Base-by-base conservation (phyloP, 768 basidiomycete species). In the Tulasnella sp. region DNA sequence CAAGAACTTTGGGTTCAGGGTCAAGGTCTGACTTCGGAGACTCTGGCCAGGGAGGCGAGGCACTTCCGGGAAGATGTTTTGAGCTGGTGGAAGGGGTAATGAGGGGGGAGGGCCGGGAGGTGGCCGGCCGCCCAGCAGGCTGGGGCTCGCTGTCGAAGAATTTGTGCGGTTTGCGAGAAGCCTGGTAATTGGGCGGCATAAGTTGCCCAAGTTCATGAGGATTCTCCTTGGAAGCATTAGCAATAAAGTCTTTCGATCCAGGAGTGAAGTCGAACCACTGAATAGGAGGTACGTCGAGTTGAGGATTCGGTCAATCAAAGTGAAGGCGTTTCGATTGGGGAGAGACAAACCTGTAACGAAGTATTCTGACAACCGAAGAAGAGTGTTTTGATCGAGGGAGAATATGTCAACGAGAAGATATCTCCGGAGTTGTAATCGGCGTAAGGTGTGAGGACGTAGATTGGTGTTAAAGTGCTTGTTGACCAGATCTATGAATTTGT, bases 351-450 rank as follows among this genome's bases (percentile, higher is more conserved):
- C 41, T 55, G 53, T 21, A 96, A 75, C 11, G 90, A 92, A 1
- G 92, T 92, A 68, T 92, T 89, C 70, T 96, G 89, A 67, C 90
- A 92, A 22, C 92, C 92, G 34, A 94, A 75, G 68, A 85, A 94
- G 29, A 94, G 72, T 0, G 84, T 85, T 59, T 82, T 81, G 24
- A 82, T 72, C 21, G 74, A 66, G 1, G 82, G 75, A 7, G 81
- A 84, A 87, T 87, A 96, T 0, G 80, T 78, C 0, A 94, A 74
- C 38, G 86, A 90, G 71, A 89, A 93, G 29, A 94, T 77, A 67
- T 94, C 92, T 21, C 92, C 92, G 3, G 91, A 82, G 27, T 81
- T 83, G 1, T 81, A 82, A 64, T 91, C 90, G 44, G 82, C 72
- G 66, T 87, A 85, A 0, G 92, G 88, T 52, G 81, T 75, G 31